Percentiles rank a stretch among this genome's conserved stretches.
Conservation (phyloP, 1,284 basidiomycete species). For the Ceratobasidium sp. region DNA sequence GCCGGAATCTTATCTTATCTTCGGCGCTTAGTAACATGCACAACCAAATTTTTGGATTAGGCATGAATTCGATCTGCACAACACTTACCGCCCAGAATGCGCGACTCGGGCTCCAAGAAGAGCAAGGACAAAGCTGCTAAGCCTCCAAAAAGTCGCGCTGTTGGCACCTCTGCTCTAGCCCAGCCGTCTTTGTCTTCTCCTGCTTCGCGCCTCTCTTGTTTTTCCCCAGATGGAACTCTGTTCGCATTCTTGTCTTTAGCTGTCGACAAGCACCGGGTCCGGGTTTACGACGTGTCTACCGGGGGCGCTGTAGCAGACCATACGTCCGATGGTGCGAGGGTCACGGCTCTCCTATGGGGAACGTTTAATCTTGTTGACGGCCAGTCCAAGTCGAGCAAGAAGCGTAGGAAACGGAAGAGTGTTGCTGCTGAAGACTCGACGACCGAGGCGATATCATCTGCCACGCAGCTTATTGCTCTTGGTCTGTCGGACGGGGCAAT, state of each 20-base stretch:
- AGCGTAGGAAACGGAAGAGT: conserved; percentile 45
- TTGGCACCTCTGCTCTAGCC: conserved; percentile 67
- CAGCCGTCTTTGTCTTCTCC: conserved; percentile 67
- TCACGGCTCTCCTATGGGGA: conserved; percentile 67
- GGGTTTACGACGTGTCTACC: conserved; percentile 70
- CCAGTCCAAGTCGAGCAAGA: conserved; percentile 50
- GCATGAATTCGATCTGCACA: conserved; percentile 45
- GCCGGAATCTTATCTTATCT: conserved; percentile 7
- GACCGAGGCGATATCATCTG: conserved; percentile 8
- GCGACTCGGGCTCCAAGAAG: conserved; percentile 48
- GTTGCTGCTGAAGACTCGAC: conserved; percentile 6
- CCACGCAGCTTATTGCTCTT: conserved; percentile 43
- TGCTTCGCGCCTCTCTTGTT: conserved; percentile 65
- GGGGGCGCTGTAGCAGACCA: conserved; percentile 68
- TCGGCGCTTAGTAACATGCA: conserved; percentile 2
- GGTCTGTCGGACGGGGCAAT: conserved; percentile 47
- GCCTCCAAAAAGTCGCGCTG: conserved; percentile 60
- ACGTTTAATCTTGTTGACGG: conserved; percentile 55
- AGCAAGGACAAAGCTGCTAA: conserved; percentile 48
- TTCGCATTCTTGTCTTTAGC: conserved; percentile 75
- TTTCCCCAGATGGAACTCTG: conserved; percentile 67
- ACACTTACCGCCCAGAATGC: conserved; percentile 34
- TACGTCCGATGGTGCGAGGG: conserved; percentile 66
- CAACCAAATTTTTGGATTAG: conserved; percentile 42
- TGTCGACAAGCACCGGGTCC: conserved; percentile 77